Conservation (phyloP, 2,329 filamentous ascomycete genomes). For the Colletotrichum liriopes region DNA sequence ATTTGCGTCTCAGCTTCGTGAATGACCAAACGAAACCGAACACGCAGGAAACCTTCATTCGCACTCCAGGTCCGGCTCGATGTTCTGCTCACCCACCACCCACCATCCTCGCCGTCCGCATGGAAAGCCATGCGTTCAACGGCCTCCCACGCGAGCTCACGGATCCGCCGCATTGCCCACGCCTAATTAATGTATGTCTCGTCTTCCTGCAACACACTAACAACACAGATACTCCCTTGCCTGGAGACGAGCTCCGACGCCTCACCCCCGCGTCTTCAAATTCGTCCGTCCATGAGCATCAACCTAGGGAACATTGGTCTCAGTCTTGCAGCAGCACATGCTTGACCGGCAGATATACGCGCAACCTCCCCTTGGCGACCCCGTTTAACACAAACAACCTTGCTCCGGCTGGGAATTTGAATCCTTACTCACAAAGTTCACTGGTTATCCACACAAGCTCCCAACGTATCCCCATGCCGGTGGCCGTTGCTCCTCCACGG, state of each 20-base stretch:
- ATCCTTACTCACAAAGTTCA: background rate
- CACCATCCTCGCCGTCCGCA: background rate
- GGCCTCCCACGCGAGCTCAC: conserved; percentile 2
- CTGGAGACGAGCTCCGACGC: background rate
- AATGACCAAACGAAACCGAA: background rate
- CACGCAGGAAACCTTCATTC: background rate
- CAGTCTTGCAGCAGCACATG: background rate
- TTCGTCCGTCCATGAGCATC: background rate
- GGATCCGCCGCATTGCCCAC: background rate
- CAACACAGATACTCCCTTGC: background rate
- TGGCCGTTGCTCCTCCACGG: background rate
- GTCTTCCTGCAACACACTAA: background rate
- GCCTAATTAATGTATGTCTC: background rate
- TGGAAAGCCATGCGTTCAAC: conserved; percentile 4
- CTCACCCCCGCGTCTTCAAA: background rate
- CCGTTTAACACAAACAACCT: conserved; percentile 11
- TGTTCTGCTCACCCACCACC: background rate
- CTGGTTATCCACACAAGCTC: conserved; percentile 3
- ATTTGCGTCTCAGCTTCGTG: background rate
- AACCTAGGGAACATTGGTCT: background rate
- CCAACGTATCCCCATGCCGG: background rate
- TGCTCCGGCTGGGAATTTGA: background rate
- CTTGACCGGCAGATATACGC: conserved; percentile 1
- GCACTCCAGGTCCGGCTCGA: background rate
- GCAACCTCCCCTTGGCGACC: background rate